phyloP scores from a whole-genome alignment of 2,329 filamentous ascomycete genomes.

The Polychaeton citri region DNA sequence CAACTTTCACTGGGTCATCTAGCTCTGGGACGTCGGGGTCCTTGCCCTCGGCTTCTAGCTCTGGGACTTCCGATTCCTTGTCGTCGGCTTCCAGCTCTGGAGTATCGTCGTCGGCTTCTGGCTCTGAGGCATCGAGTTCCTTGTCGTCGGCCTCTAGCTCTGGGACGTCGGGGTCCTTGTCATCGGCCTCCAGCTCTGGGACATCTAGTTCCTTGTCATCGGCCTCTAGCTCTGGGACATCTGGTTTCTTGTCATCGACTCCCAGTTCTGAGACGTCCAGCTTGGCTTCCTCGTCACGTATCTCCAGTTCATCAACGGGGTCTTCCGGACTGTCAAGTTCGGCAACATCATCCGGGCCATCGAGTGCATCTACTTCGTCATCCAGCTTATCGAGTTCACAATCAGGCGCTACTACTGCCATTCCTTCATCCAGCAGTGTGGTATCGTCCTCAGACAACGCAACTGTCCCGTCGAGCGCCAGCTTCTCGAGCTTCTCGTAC shows the following conservation, averaged over 20 bases:
- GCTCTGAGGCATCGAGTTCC: slow-evolving; percentile 2
- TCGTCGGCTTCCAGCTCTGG: slow-evolving; percentile 1
- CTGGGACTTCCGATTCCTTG: not conserved
- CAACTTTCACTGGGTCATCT: not conserved
- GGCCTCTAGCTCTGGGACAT: slow-evolving; percentile 2
- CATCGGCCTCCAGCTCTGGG: not conserved
- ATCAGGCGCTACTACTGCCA: slow-evolving; percentile 2
- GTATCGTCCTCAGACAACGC: no score
- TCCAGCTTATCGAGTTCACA: not conserved
- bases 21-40: not conserved
- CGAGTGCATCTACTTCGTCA: not conserved
- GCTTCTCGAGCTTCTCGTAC: not conserved
- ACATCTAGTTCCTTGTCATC: not conserved
- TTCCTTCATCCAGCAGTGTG: not conserved
- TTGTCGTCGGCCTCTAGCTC: not conserved
- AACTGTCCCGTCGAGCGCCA: not conserved
- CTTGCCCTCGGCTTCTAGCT: not conserved
- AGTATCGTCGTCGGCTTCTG: not conserved
- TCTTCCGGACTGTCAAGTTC: no score
- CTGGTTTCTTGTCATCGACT: not conserved
- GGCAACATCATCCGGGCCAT: no score
- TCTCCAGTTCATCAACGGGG: not conserved
- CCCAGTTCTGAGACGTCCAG: not conserved
- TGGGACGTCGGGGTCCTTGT: not conserved
- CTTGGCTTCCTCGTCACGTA: not conserved